A percentile compares a stretch with the other conserved stretches of the same genome.
Evolutionary conservation across 495 filamentous ascomycete species (phyloP).

Genomic region (Schizothecium vesticola): DNA sequence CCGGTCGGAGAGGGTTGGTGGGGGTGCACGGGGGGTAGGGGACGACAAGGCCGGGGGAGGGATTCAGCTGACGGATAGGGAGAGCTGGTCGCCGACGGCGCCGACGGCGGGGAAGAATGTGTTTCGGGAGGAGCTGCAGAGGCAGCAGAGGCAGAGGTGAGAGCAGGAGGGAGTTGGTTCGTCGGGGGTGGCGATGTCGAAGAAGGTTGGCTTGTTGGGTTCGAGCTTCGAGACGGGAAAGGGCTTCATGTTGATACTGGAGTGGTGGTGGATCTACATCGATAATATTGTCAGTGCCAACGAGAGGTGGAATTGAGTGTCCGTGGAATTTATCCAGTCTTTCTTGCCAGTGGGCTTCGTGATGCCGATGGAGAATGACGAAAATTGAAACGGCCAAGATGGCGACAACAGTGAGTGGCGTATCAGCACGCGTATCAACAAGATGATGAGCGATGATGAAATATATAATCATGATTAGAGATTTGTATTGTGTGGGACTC

Average conservation of each 20-base stretch:
- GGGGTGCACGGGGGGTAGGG: not conserved
- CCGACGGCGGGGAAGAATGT: constrained; percentile 27
- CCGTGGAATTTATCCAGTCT: not conserved
- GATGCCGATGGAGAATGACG: no score
- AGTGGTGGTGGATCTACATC: not conserved
- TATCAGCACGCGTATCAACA: not conserved
- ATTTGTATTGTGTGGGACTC: constrained; percentile 3
- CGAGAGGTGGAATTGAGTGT: not conserved
- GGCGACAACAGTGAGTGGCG: not conserved
- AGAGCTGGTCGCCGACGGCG: constrained; percentile 31
- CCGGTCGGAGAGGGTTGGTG: constrained; percentile 16
- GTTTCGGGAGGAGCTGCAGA: constrained; percentile 32
- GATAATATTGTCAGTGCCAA: not conserved
- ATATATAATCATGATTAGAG: constrained; percentile 2
- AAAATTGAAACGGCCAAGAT: no score
- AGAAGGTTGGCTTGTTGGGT: not conserved
- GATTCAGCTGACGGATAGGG: constrained; percentile 29
- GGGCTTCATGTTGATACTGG: not conserved
- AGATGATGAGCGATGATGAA: not conserved
- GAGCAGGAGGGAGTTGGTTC: not conserved
- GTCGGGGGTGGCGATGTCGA: not conserved
- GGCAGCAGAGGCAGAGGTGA: constrained; percentile 24
- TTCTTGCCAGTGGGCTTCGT: no score
- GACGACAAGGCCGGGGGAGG: constrained; percentile 16
- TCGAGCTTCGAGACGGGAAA: not conserved